Conservation (phyloP, 768 basidiomycete genomes). For the Mycena haematopus region DNA sequence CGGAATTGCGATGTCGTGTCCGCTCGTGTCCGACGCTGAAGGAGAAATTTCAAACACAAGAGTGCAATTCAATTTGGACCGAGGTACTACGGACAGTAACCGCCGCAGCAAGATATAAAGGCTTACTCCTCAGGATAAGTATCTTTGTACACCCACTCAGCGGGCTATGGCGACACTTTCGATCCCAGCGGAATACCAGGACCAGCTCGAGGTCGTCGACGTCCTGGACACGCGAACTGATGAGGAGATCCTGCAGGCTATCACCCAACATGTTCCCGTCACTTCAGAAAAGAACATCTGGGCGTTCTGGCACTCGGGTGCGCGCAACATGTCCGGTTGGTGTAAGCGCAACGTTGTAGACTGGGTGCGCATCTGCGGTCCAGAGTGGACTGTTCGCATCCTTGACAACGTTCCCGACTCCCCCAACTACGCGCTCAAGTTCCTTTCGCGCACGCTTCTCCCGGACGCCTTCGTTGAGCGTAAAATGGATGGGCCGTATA, state of each 20-base stretch:
- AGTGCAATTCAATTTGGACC: too few species aligned
- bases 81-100: too few species aligned
- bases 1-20: too few species aligned
- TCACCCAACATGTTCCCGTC: not conserved
- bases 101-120: too few species aligned
- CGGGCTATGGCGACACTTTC: not conserved
- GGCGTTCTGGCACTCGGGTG: not conserved
- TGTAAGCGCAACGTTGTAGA: not conserved
- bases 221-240: not conserved
- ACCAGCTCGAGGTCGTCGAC: not conserved
- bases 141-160: too few species aligned
- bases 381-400: not conserved
- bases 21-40: too few species aligned
- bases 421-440: not conserved
- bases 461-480: not conserved
- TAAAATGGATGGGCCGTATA: constrained; percentile 2
- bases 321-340: constrained; percentile 1
- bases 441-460: not conserved
- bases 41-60: too few species aligned
- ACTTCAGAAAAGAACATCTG: constrained; percentile 2
- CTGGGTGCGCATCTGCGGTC: constrained; percentile 1
- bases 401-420: constrained; percentile 3
- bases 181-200: not conserved
- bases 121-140: too few species aligned
- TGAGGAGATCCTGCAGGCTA: not conserved